phyloP scores from a whole-genome alignment of 108 stramenopile species.

The Skeletonema potamos region DNA sequence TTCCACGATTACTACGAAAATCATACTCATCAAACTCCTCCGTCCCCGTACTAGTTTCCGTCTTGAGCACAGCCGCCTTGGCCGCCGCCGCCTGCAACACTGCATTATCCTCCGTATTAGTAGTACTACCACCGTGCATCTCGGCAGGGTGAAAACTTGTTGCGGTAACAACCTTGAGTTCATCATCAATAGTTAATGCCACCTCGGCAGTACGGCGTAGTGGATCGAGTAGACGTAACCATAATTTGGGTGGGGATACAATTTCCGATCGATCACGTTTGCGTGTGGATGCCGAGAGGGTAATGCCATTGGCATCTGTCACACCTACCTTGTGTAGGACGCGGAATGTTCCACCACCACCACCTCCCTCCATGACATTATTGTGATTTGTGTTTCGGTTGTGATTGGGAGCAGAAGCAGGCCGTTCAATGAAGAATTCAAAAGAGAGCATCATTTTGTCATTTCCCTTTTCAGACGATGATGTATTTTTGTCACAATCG shows the following conservation, averaged over 20 bases:
- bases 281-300: conserved; percentile 49
- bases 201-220: conserved; percentile 62
- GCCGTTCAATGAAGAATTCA: conserved; percentile 56
- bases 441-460: conserved; percentile 61
- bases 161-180: conserved; percentile 43
- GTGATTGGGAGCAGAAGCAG: neutral
- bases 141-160: conserved; percentile 59
- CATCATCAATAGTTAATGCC: conserved; percentile 65
- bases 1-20: conserved; percentile 54
- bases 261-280: conserved; percentile 62
- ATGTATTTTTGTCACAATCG: neutral
- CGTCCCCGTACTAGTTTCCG: conserved; percentile 70
- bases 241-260: conserved; percentile 60
- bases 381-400: neutral
- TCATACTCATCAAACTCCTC: conserved; percentile 79
- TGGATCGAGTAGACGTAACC: conserved; percentile 72
- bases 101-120: conserved; percentile 29
- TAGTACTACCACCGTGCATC: neutral
- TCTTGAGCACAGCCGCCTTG: conserved; percentile 57
- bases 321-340: conserved; percentile 69
- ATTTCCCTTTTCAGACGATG: neutral
- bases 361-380: conserved; percentile 22
- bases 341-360: conserved; percentile 28
- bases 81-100: conserved; percentile 36
- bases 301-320: conserved; percentile 54